Conservation (phyloP, 306 rosid genomes). For the Lathyrus sativus region DNA sequence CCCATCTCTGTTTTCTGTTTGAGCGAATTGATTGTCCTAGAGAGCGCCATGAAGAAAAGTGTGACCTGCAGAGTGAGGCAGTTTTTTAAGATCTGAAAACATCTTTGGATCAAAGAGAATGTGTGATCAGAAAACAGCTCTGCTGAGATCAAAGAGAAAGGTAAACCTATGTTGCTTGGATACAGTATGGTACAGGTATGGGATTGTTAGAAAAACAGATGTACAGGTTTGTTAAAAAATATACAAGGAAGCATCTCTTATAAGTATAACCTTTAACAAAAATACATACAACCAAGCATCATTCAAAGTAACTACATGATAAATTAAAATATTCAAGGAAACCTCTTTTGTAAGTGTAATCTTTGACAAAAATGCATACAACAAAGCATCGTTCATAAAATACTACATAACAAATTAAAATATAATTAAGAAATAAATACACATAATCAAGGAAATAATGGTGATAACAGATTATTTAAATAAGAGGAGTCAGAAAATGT, state of each 20-base stretch:
- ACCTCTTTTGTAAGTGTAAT: too few species aligned
- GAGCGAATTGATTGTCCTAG: constrained; percentile 59
- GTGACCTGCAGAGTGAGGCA: constrained; percentile 56
- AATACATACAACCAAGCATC: background rate
- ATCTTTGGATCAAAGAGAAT: constrained; percentile 9
- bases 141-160: constrained; percentile 12
- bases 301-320: background rate
- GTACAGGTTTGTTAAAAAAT: background rate
- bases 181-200: background rate
- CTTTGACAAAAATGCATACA: background rate
- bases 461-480: background rate
- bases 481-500: background rate
- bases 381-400: background rate
- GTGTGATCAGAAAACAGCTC: too few species aligned
- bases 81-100: constrained; percentile 20
- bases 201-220: background rate
- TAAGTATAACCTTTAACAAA: background rate
- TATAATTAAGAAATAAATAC: background rate
- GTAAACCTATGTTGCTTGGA: background rate
- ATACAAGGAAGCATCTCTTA: background rate
- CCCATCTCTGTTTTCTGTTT: constrained; percentile 75
- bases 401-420: background rate
- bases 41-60: constrained; percentile 65
- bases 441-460: background rate
- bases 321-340: background rate